Base-by-base conservation (phyloP, 2,329 filamentous ascomycete genomes). In the Aspergillus sp. region DNA sequence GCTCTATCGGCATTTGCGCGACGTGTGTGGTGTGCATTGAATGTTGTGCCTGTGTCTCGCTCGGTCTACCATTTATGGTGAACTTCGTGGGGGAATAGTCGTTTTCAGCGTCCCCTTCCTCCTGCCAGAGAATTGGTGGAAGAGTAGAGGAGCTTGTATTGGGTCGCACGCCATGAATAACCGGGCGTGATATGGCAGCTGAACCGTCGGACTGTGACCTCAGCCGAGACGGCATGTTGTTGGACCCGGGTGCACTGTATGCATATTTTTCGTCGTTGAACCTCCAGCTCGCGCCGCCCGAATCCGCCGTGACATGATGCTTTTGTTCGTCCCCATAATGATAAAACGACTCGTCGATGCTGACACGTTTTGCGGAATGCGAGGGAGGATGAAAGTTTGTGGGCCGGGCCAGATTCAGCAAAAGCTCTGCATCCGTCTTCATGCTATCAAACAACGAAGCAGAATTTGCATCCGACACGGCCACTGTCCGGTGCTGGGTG, bases 371-470 rank as follows among this genome's bases (percentile, higher is more conserved):
- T n/a, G 67, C 61, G 38, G 69, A 57, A 53, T 65, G 57, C 30
- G 64, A 59, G 21, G 62, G 56, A 17, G 70, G 71, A 38, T 69
- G 67, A 43, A 74, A 74, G 63, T 76, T 75, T 36, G 70, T 70
- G 1, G 77, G 76, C 38, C 78, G 71, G 25, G 78, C 77, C 60
- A 82, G 72, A 58, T 79, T 79, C 23, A 83, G 70, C 47, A 83
- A 66, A 57, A 83, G 72, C 58, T 82, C 79, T 12, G 80, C 81
- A 66, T 83, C 81, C 28, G 76, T 79, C 57, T 77, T 78, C 72
- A 79, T 80, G 64, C 75, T 79, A 57, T 78, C 75, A 10, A 72
- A 68, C 50, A 71, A 65, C 36, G 72, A 67, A 36, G 68, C 63
- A 63, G 75, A 69, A 65, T 70, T 74, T 38, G 71, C 65, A 54